Conservation (phyloP, 768 basidiomycete genomes). For the Leucosporidium yakuticum region DNA sequence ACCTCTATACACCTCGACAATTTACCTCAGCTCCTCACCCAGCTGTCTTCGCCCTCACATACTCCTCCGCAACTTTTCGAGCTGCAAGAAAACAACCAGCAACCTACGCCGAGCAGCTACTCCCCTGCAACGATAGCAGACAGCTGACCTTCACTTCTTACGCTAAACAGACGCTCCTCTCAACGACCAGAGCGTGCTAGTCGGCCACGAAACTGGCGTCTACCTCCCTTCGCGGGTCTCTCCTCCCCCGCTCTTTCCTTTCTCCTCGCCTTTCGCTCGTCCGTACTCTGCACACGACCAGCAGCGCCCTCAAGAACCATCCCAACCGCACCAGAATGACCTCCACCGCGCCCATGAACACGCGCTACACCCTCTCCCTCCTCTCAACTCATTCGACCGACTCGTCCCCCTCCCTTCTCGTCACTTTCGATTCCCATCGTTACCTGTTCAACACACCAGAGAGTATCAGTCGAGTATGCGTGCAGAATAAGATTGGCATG, state of each 20-base stretch:
- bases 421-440: slow-evolving; percentile 69
- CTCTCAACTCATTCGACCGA: slow-evolving; percentile 49
- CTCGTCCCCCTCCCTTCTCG: slow-evolving; percentile 68
- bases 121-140: too few species aligned
- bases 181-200: too few species aligned
- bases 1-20: too few species aligned
- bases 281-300: not conserved
- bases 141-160: too few species aligned
- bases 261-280: not conserved
- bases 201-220: not conserved
- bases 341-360: not conserved
- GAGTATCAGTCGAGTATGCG: slow-evolving; percentile 65
- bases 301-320: not conserved
- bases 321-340: slow-evolving; percentile 9
- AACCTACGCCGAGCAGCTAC: too few species aligned
- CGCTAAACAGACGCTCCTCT: too few species aligned
- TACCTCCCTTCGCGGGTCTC: not conserved
- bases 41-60: too few species aligned
- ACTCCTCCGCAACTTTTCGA: too few species aligned
- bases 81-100: too few species aligned
- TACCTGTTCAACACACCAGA: slow-evolving; percentile 88
- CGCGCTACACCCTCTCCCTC: slow-evolving; percentile 22
- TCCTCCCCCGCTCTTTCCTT: not conserved
- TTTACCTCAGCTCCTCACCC: too few species aligned
- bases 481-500: slow-evolving; percentile 62